Base-by-base conservation (phyloP, 129 eudicot genomes). In the Rutidosis leptorrhynchoides region DNA sequence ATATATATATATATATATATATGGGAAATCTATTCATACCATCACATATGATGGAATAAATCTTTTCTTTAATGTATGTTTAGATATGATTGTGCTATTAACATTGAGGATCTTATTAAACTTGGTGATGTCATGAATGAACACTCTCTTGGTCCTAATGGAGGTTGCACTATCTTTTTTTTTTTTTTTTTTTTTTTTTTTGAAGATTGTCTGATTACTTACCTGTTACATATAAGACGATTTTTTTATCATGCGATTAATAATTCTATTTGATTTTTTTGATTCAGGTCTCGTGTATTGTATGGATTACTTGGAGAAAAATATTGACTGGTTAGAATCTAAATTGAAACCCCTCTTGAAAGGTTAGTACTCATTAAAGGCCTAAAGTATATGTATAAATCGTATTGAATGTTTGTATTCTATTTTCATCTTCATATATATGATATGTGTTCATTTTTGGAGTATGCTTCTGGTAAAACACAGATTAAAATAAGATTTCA, bases 71-170 rank as follows among this genome's bases (percentile, higher is more conserved):
- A 46, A 74, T 65, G 61, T 82, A 67, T 69, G 54, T 46, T 35
- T 60, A 82, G 88, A 74, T 86, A 86, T 69, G 93, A 86, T 51
- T 86, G 88, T 74, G 78, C 85, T 33, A 68, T 86, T 25, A 86
- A 86, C 68, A 80, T 86, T 52, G 88, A 83, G 76, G 88, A 86
- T 74, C 84, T 86, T 48, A 75, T 86, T 61, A 88, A 83, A 68
- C 96, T 91, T 40, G 72, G 75, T 67, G 96, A 91, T 88, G 96
- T 88, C 64, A 91, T 91, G 98, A 74, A 63, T 74, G 96, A 91
- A 77, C 98, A 91, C 69, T 85, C 90, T 35, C 98, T 91, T 71
- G 98, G 98, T 73, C 98, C 98, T 40, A 85, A 91, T 81, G 98
- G 98, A 85, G 96, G 98, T 91, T 40, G 67, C 81, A 11, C 26